Evolutionary conservation across 139 green algal genomes (phyloP).

Genomic region (Ostreobium quekettii): DNA sequence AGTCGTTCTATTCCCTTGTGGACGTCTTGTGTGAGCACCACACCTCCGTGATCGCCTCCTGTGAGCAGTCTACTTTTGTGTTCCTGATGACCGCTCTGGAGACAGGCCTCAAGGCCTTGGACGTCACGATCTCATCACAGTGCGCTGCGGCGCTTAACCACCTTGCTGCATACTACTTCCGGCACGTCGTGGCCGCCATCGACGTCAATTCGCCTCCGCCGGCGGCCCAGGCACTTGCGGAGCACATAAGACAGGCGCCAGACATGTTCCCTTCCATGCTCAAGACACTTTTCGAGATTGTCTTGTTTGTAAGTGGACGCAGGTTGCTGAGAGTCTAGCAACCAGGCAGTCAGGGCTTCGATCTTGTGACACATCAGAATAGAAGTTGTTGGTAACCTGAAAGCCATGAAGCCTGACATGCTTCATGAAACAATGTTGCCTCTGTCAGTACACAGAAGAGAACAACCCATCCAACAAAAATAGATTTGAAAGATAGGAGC

Average conservation of each 20-base stretch:
- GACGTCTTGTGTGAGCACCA: slow-evolving; percentile 66
- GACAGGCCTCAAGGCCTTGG: slow-evolving; percentile 61
- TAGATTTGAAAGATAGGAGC: no score
- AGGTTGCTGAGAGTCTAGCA: no score
- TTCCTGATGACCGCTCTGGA: slow-evolving; percentile 79
- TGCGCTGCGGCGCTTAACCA: slow-evolving; percentile 88
- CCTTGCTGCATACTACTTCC: slow-evolving; percentile 71
- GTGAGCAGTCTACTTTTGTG: slow-evolving; percentile 73
- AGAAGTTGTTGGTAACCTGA: no score
- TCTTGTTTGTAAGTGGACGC: slow-evolving; percentile 86
- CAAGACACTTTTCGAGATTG: slow-evolving; percentile 87
- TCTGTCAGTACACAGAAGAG: no score
- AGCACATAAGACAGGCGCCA: slow-evolving; percentile 49
- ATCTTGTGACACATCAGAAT: no score
- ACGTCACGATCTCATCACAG: slow-evolving; percentile 59
- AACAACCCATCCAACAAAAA: no score
- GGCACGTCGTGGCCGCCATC: slow-evolving; percentile 18
- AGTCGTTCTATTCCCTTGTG: slow-evolving; percentile 78
- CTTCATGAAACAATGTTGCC: no score
- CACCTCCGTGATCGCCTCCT: slow-evolving; percentile 35
- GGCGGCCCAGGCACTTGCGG: slow-evolving; percentile 38
- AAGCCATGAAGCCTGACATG: no score
- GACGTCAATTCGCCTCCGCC: not conserved
- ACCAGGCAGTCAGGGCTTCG: no score
- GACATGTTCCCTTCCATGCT: slow-evolving; percentile 56